Base-by-base conservation (phyloP, 2,329 filamentous ascomycete genomes). In the Sporothrix phasma region DNA sequence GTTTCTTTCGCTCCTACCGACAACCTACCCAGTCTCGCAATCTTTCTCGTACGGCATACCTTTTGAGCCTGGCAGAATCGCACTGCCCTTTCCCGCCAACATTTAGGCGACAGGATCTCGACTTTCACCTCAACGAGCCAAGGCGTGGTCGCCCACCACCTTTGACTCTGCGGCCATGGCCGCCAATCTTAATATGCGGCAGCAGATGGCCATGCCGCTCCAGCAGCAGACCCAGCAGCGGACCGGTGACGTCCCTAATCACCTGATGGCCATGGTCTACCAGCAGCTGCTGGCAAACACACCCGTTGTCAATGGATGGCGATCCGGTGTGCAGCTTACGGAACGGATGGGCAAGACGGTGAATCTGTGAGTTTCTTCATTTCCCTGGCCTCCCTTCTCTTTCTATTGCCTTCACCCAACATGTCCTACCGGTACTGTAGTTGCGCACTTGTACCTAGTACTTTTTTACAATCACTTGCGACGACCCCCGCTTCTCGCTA, bases 201-300 rank as follows among this genome's bases (percentile, higher is more conserved):
- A 80, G 73, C 81, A 82, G 70, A 83, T 84, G 80, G 77, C 75
- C 72, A 75, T 76, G 69, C 75, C 72, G 67, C 74, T 74, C 66
- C 76, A 76, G 64, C 71, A 73, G 46, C 72, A 66, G 76, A 37
- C 75, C 75, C 62, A 58, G 69, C 75, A 71, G 68, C 74, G 73
- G 76, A 76, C 62, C 70, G 73, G 39, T 71, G 77, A 67, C 77
- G 71, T 64, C 53, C 65, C 76, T 24, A 75, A 76, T 59, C 73
- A 76, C 56, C 74, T 74, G 24, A 72, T 69, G 13, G 19, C 49
- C 10, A 54, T 67, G 15, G 67, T 80, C 19, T 67, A 75, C 5
- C 70, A 73, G 51, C 72, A 74, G 58, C 65, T 70, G 2, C 31
- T 68, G 26, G 56, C 64, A 3, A 66, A 74, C 69, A 60, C 73